Evolutionary conservation across 345 rosid species (phyloP), one percentile per base, ranked within the genome.

Genomic region (Citrus sp.): DNA sequence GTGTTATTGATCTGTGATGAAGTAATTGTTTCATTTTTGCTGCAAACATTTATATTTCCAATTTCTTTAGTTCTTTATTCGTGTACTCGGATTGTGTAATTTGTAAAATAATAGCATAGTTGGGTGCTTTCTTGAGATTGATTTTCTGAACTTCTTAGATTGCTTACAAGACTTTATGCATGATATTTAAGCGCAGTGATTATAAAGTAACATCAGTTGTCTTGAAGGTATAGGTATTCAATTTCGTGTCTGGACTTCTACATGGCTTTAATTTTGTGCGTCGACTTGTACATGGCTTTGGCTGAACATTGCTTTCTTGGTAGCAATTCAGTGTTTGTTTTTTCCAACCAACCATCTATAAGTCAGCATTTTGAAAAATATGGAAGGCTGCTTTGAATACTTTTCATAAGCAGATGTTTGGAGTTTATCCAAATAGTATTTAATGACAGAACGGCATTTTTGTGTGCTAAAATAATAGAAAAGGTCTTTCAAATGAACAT

Each of bases 41-140:
- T 51, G 42, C 61, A 18, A 14, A 7, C 27, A 2, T 18, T 18
- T 13, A 6, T 12, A 46, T 51, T 30, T 21, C 49, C 25, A 16
- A 2, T 70, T 13, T 62, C 5, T 56, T 55, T 5, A 10, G 28
- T 58, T 58, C 34, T 60, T 37, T 5, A 24, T 18, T 10, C 38
- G 5, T 42, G 37, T 38, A 42, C 42, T 32, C 21, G 77, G 40
- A 40, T 74, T 74, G 37, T 42, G 37, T 61, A 38, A 24, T 42
- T 25, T 27, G 40, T 25, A 42, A 74, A 27, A 42, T 62, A 38
- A 18, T 73, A 37, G 7, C 54, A 30, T 71, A 12, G 1, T 56
- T 6, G 21, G 32, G 56, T n/a, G 9, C n/a, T 25, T 32, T 49
- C 71, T 75, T 65, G 78, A 61, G 78, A 32, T 42, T 22, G 78